These are phyloP conservation scores for Claviceps monticola DNA, from an alignment of 2,329 filamentous ascomycete species.

Conservation along the genomic window DNA sequence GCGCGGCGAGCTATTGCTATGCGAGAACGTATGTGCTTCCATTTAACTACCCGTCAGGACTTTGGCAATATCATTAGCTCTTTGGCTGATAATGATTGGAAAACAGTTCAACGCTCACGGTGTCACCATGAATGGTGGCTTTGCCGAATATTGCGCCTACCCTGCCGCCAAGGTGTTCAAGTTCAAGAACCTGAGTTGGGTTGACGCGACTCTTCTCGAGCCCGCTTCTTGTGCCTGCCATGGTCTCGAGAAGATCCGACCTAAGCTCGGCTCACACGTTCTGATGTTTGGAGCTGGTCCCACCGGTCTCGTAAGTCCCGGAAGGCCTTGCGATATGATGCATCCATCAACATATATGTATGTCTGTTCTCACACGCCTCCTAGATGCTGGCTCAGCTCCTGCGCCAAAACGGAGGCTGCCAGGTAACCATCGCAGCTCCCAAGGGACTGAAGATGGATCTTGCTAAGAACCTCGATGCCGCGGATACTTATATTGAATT, in stretches of 20 bases:
- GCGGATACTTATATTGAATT: conserved; percentile 41
- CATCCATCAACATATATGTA: not conserved
- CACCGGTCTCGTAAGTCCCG: conserved; percentile 40
- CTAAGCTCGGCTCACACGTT: conserved; percentile 50
- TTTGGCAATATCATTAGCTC: not conserved
- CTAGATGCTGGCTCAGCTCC: conserved; percentile 45
- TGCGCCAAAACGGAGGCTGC: conserved; percentile 52
- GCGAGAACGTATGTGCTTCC: conserved; percentile 36
- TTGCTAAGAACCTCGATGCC: conserved; percentile 44
- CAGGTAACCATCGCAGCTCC: conserved; percentile 58
- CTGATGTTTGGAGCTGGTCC: conserved; percentile 54
- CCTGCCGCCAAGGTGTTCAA: conserved; percentile 45
- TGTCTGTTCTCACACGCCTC: conserved; percentile 1
- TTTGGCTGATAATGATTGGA: not conserved
- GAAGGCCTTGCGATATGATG: not conserved
- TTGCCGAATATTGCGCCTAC: conserved; percentile 53
- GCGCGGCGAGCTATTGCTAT: conserved; percentile 52
- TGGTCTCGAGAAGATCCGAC: conserved; percentile 53
- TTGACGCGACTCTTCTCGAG: conserved; percentile 58
- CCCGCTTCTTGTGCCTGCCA: conserved; percentile 60
- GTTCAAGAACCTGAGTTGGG: conserved; percentile 49
- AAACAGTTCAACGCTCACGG: conserved; percentile 48
- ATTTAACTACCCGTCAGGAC: not conserved
- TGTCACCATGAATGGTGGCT: conserved; percentile 55
- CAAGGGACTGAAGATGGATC: conserved; percentile 54